Evolutionary conservation across 805 yeast species (phyloP), one percentile per base, ranked within the genome.

Genomic region (Cyberlindnera veronae): DNA sequence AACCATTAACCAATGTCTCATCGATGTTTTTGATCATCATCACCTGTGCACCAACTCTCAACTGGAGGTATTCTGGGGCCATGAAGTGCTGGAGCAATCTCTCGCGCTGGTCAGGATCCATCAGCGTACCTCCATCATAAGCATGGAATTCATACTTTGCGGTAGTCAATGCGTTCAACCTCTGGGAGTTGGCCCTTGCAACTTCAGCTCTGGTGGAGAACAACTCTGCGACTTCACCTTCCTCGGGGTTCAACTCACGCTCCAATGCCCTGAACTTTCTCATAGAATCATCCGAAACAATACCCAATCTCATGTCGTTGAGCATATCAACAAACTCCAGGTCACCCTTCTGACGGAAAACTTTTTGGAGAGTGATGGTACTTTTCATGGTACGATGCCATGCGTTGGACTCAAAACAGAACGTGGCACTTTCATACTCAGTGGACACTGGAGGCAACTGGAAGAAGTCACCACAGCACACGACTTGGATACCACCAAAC

Each of bases 11-110:
- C 34, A 85, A 65, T 0, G 78, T 71, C 21, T 76, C 81, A 55
- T 83, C 91, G 41, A 80, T 70, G 54, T 85, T 85, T 55, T 84
- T 84, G 34, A 84, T 71, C 70, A 84, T 77, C 91, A 85, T 84
- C 1, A 85, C 95, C 61, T 84, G 93, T 0, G 91, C 87, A 32
- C 83, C 83, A 40, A 72, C 72, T 53, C 84, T 85, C 51, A 85
- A 62, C 6, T 66, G 66, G 12, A 85, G 56, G 27, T 61, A 63
- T 27, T 68, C 64, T 3, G 87, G 85, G 2, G 89, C 84, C 52
- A 84, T 60, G 47, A 83, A 79, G 49, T 78, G 76, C 17, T 70
- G 66, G 11, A 81, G 58, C 18, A 81, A 53, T 37, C 62, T 67
- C 35, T 67, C 67, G 33, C 74, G 64, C 18, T 66, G 61, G 3